A percentile compares a stretch with the other conserved stretches of the same genome.
phyloP scores from a whole-genome alignment of 2,329 filamentous ascomycete species.

The Colletotrichum sp. region DNA sequence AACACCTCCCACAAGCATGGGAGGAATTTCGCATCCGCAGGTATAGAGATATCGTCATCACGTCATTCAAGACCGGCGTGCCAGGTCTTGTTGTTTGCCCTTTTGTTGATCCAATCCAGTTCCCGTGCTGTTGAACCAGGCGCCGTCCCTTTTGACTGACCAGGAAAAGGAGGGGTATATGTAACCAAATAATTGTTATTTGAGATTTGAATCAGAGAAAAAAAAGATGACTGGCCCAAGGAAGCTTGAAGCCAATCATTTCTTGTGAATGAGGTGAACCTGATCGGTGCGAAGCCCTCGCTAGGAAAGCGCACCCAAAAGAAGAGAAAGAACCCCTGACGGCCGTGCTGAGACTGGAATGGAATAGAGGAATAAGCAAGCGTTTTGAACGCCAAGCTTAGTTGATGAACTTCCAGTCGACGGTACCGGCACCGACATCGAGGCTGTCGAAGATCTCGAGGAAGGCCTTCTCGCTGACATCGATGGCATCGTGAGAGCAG shows the following conservation, averaged over 20 bases:
- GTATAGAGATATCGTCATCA: slow-evolving; percentile 22
- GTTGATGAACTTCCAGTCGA: slow-evolving; percentile 53
- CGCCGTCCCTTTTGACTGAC: neutral
- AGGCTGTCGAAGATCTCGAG: slow-evolving; percentile 53
- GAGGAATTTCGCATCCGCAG: neutral
- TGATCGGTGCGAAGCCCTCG: neutral
- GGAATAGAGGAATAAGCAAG: neutral
- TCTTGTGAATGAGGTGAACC: neutral
- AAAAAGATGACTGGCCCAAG: neutral
- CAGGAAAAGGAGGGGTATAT: neutral
- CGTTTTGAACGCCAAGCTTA: slow-evolving; percentile 24
- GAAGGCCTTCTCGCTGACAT: slow-evolving; percentile 65
- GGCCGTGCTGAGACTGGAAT: neutral
- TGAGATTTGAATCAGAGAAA: neutral
- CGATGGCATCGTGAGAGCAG: slow-evolving; percentile 62
- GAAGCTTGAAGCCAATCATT: neutral
- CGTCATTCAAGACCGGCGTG: slow-evolving; percentile 7
- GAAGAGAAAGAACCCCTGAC: neutral
- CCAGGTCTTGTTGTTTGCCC: neutral
- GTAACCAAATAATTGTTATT: neutral
- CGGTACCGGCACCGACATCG: slow-evolving; percentile 44
- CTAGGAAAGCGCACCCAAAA: neutral
- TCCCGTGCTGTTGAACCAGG: slow-evolving; percentile 12
- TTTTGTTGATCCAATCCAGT: slow-evolving; percentile 12
- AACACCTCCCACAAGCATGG: neutral